Base-by-base conservation (phyloP, 495 filamentous ascomycete species). In the Penicillium herquei region DNA sequence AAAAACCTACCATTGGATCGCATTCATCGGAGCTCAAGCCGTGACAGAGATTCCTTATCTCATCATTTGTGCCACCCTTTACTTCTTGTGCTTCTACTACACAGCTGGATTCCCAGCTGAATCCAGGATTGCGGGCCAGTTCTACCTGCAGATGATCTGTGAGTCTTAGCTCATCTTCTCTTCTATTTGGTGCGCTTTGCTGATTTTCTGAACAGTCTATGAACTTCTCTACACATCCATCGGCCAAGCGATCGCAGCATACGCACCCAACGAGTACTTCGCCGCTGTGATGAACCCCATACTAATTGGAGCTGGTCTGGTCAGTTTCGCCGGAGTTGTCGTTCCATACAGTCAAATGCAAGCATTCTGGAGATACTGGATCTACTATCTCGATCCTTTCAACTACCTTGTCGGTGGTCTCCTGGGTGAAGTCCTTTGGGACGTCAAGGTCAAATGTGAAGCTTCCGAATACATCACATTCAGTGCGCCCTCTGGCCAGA, bases 1-100 rank as follows among this genome's bases (percentile, higher is more conserved):
- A 0, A 77, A 78, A 66, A 77, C 73, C 14, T 79, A 79, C 41
- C 68, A 70, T 39, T 79, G 76, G 76, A 62, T 73, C 26, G 72
- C 74, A 0, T 79, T 76, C 40, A 74, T 74, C 43, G 70, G 66
- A 9, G 71, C 73, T 12, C 71, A 74, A 39, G 61, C 84, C 14
- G 68, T 85, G 6, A 80, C 77, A 0, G 85, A 88, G 56, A 74
- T 88, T 8, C 84, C 84, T 0, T 87, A 85, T 51, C 69, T 80
- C 32, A 67, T 84, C 40, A 68, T 86, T 55, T 81, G 79, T 41
- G 79, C 76, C 17, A 76, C 81, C 0, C 55, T 84, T 0, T 85
- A 84, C 65, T 87, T 81, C 54, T 57, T 70, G 31, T 84, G 79
- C 65, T 86, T 76, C 73, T 86, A 86, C 64, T 87, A 78, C 66